A percentile compares a stretch with the other conserved stretches of the same genome.
Conservation (phyloP, 768 basidiomycete genomes). For the Calocera viscosa region DNA sequence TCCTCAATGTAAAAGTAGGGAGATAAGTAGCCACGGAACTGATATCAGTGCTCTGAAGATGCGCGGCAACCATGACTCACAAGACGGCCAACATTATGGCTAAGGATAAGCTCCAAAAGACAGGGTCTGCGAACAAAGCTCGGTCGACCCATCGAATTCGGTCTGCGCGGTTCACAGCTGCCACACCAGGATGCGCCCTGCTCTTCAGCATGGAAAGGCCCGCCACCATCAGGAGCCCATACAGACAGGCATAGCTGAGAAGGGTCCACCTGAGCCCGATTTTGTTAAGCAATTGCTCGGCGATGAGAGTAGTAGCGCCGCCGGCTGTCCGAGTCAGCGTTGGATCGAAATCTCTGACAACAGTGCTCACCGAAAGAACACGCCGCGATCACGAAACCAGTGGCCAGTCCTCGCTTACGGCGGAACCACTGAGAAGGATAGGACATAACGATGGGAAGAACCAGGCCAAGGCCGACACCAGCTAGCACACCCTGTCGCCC, state of each 20-base stretch:
- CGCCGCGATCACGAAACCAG: slow-evolving; percentile 16
- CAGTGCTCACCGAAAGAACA: slow-evolving; percentile 14
- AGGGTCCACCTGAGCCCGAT: slow-evolving; percentile 27
- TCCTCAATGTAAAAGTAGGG: slow-evolving; percentile 22
- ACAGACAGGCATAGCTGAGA: slow-evolving; percentile 24
- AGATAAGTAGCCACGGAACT: slow-evolving; percentile 14
- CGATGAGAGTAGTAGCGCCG: slow-evolving; percentile 16
- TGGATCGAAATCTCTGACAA: neutral
- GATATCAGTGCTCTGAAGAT: neutral
- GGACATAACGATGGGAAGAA: slow-evolving; percentile 10
- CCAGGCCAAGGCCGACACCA: neutral
- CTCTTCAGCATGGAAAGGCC: slow-evolving; percentile 28
- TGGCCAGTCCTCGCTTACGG: slow-evolving; percentile 13
- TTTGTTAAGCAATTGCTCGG: slow-evolving; percentile 25
- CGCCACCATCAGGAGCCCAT: slow-evolving; percentile 21
- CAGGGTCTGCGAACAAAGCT: slow-evolving; percentile 10
- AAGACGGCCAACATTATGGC: slow-evolving; percentile 25
- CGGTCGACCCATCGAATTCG: slow-evolving; percentile 16
- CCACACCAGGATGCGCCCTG: slow-evolving; percentile 16
- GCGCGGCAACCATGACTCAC: too few relatives aligned
- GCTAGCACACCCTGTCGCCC: neutral
- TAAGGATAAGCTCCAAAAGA: slow-evolving; percentile 28
- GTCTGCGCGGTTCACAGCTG: neutral
- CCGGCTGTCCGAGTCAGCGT: slow-evolving; percentile 10
- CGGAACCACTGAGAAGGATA: slow-evolving; percentile 16